These are phyloP conservation scores for Oidium heveae DNA, from an alignment of 2,329 filamentous ascomycete species.

Conservation along the genomic window DNA sequence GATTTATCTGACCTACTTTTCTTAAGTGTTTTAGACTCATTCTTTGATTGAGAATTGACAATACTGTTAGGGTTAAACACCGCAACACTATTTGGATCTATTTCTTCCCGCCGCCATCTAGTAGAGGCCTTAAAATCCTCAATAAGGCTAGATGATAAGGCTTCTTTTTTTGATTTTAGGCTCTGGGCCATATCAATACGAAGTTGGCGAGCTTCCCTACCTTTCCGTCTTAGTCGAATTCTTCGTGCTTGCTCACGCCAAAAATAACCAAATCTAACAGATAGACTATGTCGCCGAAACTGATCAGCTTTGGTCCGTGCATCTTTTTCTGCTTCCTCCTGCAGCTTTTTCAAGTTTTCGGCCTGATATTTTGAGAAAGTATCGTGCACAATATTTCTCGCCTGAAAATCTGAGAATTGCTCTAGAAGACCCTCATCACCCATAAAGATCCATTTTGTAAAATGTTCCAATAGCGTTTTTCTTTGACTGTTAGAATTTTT, in stretches of 20 bases:
- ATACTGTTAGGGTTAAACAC: slow-evolving; percentile 7
- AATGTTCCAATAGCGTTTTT: slow-evolving; percentile 2
- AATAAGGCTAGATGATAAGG: slow-evolving; percentile 9
- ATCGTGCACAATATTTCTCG: slow-evolving; percentile 7
- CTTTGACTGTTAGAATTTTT: not conserved
- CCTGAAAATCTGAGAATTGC: slow-evolving; percentile 10
- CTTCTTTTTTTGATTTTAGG: slow-evolving; percentile 7
- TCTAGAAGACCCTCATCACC: slow-evolving; percentile 13
- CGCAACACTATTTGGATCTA: slow-evolving; percentile 4
- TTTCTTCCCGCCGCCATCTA: slow-evolving; percentile 5
- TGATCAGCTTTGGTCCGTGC: slow-evolving; percentile 7
- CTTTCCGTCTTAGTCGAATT: slow-evolving; percentile 9
- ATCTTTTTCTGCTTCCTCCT: slow-evolving; percentile 6
- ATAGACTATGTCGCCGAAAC: slow-evolving; percentile 10
- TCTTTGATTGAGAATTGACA: slow-evolving; percentile 5
- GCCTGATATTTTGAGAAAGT: slow-evolving; percentile 4
- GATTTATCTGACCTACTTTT: slow-evolving; percentile 6
- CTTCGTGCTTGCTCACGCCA: slow-evolving; percentile 10
- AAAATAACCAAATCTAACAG: slow-evolving; percentile 10
- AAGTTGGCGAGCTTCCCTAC: slow-evolving; percentile 10
- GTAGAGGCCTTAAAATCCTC: slow-evolving; percentile 12
- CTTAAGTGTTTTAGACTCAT: slow-evolving; percentile 3
- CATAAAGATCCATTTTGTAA: slow-evolving; percentile 10
- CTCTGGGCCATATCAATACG: slow-evolving; percentile 11
- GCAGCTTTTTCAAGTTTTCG: slow-evolving; percentile 6